Percentiles rank a stretch among this genome's conserved stretches.
Conservation (phyloP, 2,329 filamentous ascomycete species). For the Metarhizium robertsii region DNA sequence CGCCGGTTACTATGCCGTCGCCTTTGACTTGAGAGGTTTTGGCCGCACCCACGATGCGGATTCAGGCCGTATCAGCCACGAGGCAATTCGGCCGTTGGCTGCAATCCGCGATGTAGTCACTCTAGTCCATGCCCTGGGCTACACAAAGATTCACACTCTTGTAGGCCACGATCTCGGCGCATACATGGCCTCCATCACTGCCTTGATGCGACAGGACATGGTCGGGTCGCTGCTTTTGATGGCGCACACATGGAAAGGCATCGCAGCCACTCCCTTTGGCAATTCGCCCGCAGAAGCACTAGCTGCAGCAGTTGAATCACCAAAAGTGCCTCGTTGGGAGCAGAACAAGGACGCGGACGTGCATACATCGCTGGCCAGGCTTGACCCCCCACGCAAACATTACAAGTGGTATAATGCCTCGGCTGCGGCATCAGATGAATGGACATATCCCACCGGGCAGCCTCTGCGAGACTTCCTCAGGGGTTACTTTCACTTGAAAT, state of each 20-base stretch:
- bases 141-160: slow-evolving; percentile 46
- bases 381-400: slow-evolving; percentile 52
- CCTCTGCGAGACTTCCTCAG: slow-evolving; percentile 42
- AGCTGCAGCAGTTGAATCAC: too few relatives aligned
- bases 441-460: too few relatives aligned
- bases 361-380: slow-evolving; percentile 40
- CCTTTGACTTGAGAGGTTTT: slow-evolving; percentile 59
- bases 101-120: slow-evolving; percentile 54
- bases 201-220: slow-evolving; percentile 54
- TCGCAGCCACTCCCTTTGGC: background rate
- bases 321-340: too few relatives aligned
- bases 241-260: slow-evolving; percentile 23
- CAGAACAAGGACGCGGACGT: too few relatives aligned
- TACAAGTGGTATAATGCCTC: slow-evolving; percentile 44
- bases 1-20: slow-evolving; percentile 55
- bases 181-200: slow-evolving; percentile 48
- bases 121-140: slow-evolving; percentile 51
- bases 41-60: slow-evolving; percentile 49
- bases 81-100: slow-evolving; percentile 37
- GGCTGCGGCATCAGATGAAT: too few relatives aligned
- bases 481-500: slow-evolving; percentile 62
- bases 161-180: slow-evolving; percentile 61
- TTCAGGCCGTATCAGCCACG: slow-evolving; percentile 11
- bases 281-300: slow-evolving; percentile 11
- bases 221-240: slow-evolving; percentile 54